phyloP scores from a whole-genome alignment of 2,329 filamentous ascomycete species.

The Paraconiothyrium sp. region DNA sequence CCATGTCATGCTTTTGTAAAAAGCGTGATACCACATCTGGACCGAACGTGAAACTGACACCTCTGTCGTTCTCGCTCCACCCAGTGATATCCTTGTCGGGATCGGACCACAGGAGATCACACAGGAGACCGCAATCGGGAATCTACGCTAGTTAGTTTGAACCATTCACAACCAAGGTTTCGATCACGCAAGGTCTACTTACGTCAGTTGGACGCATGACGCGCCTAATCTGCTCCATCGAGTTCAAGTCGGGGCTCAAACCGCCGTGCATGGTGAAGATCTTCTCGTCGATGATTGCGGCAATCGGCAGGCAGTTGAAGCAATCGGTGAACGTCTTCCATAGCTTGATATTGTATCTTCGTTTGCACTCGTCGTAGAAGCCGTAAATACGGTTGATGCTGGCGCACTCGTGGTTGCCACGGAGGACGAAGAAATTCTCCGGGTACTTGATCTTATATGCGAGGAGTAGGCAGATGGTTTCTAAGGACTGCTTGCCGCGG shows the following conservation, averaged over 20 bases:
- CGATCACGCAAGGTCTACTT: constrained; percentile 59
- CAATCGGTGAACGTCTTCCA: constrained; percentile 99
- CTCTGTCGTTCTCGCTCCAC: constrained; percentile 98
- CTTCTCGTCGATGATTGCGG: constrained; percentile 99
- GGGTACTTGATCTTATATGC: constrained; percentile 99
- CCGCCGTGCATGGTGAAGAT: constrained; percentile 99
- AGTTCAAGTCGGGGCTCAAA: constrained; percentile 95
- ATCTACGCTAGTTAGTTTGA: constrained; percentile 72
- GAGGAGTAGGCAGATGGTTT: constrained; percentile 95
- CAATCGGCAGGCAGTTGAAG: constrained; percentile 99
- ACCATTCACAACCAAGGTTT: constrained; percentile 28
- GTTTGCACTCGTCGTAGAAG: constrained; percentile 99
- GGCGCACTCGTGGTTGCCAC: constrained; percentile 98
- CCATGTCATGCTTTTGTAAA: constrained; percentile 99
- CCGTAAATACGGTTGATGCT: constrained; percentile 99
- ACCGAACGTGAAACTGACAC: constrained; percentile 98
- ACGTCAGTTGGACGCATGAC: constrained; percentile 99
- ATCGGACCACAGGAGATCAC: constrained; percentile 98
- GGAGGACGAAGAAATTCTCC: constrained; percentile 99
- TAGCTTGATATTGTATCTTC: constrained; percentile 98
- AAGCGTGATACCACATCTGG: constrained; percentile 97
- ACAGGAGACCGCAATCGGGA: constrained; percentile 95
- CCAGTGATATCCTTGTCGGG: constrained; percentile 99
- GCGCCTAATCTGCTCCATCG: constrained; percentile 99
- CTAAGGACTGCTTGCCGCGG: constrained; percentile 97